Conservation (phyloP, 2,329 filamentous ascomycete genomes). For the Curvularia hawaiiensis region DNA sequence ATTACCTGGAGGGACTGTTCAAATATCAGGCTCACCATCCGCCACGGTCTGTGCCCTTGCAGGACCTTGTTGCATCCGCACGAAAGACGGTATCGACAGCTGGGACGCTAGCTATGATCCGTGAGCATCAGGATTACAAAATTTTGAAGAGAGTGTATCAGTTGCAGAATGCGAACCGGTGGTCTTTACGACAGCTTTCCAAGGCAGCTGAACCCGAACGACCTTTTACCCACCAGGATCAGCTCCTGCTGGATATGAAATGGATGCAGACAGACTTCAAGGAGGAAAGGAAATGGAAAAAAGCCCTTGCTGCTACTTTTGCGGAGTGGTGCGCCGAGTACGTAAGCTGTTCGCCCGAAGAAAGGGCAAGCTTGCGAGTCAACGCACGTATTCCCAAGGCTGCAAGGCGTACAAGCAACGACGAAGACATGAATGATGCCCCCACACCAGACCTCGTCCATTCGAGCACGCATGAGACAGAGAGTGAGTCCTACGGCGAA, state of each 20-base stretch:
- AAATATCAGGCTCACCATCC: conserved; percentile 62
- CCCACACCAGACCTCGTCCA: conserved; percentile 48
- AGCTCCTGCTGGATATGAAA: conserved; percentile 87
- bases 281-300: conserved; percentile 94
- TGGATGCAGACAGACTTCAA: conserved; percentile 98
- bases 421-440: conserved; percentile 45
- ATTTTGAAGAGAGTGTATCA: conserved; percentile 87
- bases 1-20: conserved; percentile 69
- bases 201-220: conserved; percentile 80
- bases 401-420: conserved; percentile 16
- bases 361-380: conserved; percentile 72
- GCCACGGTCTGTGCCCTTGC: conserved; percentile 58
- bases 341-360: conserved; percentile 67
- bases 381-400: conserved; percentile 51
- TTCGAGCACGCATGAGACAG: conserved; percentile 46
- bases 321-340: conserved; percentile 86
- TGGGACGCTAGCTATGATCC: conserved; percentile 80
- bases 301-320: conserved; percentile 76
- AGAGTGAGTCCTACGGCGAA: conserved; percentile 46
- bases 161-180: conserved; percentile 87
- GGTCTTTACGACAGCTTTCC: conserved; percentile 89
- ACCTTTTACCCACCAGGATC: conserved; percentile 80
- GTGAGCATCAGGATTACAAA: conserved; percentile 86
- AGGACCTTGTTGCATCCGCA: conserved; percentile 78
- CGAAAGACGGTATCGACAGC: conserved; percentile 89